phyloP scores from a whole-genome alignment of 305 asterid genomes.

The Fraxinus platypoda region DNA sequence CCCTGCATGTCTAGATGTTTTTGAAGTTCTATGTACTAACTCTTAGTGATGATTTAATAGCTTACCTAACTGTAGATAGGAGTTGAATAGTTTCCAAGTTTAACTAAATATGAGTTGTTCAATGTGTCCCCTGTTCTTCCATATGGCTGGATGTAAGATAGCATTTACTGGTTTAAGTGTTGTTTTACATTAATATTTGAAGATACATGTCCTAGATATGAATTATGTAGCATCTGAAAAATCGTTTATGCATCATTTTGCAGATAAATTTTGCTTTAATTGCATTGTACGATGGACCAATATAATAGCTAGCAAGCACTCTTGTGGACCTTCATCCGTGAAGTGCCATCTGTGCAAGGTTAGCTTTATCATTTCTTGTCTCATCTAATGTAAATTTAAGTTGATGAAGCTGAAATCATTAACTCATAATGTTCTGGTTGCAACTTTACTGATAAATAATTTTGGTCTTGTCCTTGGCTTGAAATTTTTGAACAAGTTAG shows the following conservation, averaged over 20 bases:
- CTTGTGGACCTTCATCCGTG: constrained; percentile 41
- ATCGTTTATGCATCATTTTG: constrained; percentile 19
- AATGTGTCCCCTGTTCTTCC: neutral
- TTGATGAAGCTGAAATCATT: constrained; percentile 12
- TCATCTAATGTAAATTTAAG: neutral
- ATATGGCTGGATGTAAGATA: neutral
- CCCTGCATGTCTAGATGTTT: neutral
- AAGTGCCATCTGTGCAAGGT: constrained; percentile 86
- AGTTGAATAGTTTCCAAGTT: neutral
- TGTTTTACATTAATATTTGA: constrained; percentile 6
- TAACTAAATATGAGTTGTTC: neutral
- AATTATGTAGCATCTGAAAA: neutral
- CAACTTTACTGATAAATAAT: neutral
- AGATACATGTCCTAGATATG: neutral
- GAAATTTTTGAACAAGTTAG: neutral
- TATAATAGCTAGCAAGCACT: constrained; percentile 42
- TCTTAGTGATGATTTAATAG: neutral
- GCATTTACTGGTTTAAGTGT: neutral
- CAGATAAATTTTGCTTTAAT: constrained; percentile 79
- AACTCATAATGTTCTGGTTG: neutral
- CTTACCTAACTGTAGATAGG: neutral
- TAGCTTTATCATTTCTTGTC: constrained; percentile 20
- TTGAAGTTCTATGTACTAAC: neutral
- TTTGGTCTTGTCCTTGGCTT: neutral
- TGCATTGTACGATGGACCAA: constrained; percentile 69